Percentiles rank a stretch among this genome's conserved stretches.
These are phyloP conservation scores for Fomitopsis palustris DNA, from an alignment of 1,284 basidiomycete species.

Conservation along the genomic window DNA sequence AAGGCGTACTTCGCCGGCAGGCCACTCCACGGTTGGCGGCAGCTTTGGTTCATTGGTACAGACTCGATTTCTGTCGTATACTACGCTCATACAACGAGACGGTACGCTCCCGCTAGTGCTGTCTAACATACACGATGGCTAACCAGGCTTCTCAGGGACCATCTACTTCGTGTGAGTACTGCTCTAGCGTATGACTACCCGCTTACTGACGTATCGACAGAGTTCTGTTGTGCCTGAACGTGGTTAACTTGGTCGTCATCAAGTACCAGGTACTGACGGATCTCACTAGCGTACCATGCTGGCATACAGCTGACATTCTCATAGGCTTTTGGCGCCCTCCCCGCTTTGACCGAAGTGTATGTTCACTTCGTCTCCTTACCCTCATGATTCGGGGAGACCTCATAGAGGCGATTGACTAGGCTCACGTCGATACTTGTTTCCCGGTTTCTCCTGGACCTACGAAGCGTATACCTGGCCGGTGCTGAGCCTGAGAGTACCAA, in stretches of 20 bases:
- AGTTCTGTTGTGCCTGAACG: constrained; percentile 16
- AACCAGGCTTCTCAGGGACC: constrained; percentile 6
- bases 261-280: constrained; percentile 5
- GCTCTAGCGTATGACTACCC: neutral
- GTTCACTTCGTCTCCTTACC: neutral
- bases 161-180: constrained; percentile 16
- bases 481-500: neutral
- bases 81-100: constrained; percentile 14
- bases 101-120: constrained; percentile 10
- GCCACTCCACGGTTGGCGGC: neutral
- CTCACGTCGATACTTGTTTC: constrained; percentile 16
- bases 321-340: constrained; percentile 9
- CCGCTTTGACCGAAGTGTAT: constrained; percentile 18
- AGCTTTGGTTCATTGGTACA: neutral
- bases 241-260: constrained; percentile 14
- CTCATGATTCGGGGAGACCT: neutral
- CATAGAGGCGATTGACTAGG: neutral
- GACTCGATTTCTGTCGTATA: neutral
- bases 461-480: constrained; percentile 8
- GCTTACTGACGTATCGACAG: neutral
- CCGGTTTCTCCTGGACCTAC: constrained; percentile 21
- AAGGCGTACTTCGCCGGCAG: neutral
- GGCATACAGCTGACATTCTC: neutral
- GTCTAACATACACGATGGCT: neutral
- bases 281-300: neutral